Percentiles rank a stretch among this genome's conserved stretches.
Conservation (phyloP, 768 basidiomycete species). For the Fibroporia radiculosa region DNA sequence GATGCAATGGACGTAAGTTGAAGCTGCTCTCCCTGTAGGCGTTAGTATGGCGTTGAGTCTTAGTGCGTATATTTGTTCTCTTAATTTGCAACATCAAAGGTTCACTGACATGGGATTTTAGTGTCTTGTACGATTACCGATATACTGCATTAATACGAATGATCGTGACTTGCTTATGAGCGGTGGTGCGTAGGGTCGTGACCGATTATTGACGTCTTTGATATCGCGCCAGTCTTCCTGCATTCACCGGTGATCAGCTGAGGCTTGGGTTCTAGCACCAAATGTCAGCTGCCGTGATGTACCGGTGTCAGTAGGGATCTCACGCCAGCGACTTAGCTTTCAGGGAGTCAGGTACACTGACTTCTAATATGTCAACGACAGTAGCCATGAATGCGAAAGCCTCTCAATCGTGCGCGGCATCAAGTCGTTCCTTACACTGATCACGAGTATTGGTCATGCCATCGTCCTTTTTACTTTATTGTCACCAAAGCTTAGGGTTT, state of each 20-base stretch:
- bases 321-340: not conserved
- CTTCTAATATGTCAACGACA: not conserved
- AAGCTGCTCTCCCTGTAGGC: not conserved
- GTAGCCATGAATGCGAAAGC: not conserved
- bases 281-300: constrained; percentile 1
- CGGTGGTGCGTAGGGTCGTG: not conserved
- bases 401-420: not conserved
- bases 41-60: constrained; percentile 5
- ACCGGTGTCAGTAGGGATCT: constrained; percentile 2
- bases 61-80: constrained; percentile 2
- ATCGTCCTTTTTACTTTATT: not conserved
- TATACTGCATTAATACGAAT: not conserved
- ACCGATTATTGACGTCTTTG: not conserved
- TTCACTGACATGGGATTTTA: not conserved
- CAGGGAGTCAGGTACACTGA: not conserved
- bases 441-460: not conserved
- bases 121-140: not conserved
- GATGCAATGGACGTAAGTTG: constrained; percentile 31
- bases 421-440: not conserved
- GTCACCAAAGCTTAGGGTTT: too few species aligned
- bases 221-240: not conserved
- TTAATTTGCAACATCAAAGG: too few species aligned
- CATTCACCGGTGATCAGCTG: constrained; percentile 1
- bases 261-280: constrained; percentile 1
- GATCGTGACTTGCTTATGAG: not conserved